phyloP scores from a whole-genome alignment of 495 filamentous ascomycete genomes.

The Geopyxis carbonaria region DNA sequence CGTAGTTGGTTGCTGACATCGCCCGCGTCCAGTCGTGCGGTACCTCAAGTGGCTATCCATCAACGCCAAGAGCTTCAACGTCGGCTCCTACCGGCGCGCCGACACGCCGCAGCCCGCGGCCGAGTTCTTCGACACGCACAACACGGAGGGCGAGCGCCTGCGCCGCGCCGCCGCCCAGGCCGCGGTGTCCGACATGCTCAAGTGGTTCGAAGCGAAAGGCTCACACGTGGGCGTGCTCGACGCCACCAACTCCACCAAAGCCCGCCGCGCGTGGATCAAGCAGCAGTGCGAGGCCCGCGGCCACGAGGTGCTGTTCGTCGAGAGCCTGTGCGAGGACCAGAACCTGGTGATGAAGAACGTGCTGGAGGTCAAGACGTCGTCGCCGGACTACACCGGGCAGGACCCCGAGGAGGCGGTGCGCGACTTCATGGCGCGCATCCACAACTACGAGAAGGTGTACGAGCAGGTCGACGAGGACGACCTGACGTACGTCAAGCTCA shows the following conservation, averaged over 20 bases:
- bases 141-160: constrained; percentile 76
- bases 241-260: constrained; percentile 72
- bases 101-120: constrained; percentile 73
- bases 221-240: constrained; percentile 70
- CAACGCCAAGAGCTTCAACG: constrained; percentile 84
- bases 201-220: constrained; percentile 61
- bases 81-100: constrained; percentile 78
- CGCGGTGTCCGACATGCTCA: constrained; percentile 76
- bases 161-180: constrained; percentile 74
- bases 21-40: constrained; percentile 52
- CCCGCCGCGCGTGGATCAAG: constrained; percentile 77
- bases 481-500: constrained; percentile 89
- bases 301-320: constrained; percentile 85
- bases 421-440: constrained; percentile 87
- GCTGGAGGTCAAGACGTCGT: constrained; percentile 90
- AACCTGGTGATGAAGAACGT: constrained; percentile 94
- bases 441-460: constrained; percentile 92
- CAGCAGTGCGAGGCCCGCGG: constrained; percentile 52
- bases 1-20: not conserved
- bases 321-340: constrained; percentile 89
- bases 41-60: constrained; percentile 95
- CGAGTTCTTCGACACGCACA: constrained; percentile 81
- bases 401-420: constrained; percentile 77
- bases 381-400: constrained; percentile 83
- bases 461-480: constrained; percentile 83